These are phyloP conservation scores for Hygrophorus russula DNA, from an alignment of 768 basidiomycete genomes.

Conservation along the genomic window DNA sequence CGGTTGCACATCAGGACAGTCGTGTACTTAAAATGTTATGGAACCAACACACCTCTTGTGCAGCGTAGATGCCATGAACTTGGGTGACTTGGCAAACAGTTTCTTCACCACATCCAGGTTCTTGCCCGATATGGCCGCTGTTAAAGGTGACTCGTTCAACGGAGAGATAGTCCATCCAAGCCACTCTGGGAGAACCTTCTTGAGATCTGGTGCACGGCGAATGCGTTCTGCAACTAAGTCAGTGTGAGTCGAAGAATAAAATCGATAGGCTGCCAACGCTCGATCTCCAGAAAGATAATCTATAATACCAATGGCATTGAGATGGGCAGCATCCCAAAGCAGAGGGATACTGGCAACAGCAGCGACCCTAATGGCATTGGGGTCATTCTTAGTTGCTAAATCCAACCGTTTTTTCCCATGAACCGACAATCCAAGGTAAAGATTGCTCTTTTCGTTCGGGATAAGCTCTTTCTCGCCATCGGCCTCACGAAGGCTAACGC, in stretches of 20 bases:
- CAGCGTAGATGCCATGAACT: slow-evolving; percentile 28
- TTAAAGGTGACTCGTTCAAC: slow-evolving; percentile 42
- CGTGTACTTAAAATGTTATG: slow-evolving; percentile 2
- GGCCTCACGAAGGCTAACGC: slow-evolving; percentile 16
- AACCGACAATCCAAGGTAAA: slow-evolving; percentile 50
- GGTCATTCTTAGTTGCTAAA: slow-evolving; percentile 38
- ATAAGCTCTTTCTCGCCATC: slow-evolving; percentile 16
- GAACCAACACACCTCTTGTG: slow-evolving; percentile 28
- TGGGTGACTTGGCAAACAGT: slow-evolving; percentile 31
- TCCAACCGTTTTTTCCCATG: slow-evolving; percentile 55
- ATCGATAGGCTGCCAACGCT: slow-evolving; percentile 38
- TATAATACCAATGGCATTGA: slow-evolving; percentile 23
- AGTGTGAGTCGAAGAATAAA: slow-evolving; percentile 32
- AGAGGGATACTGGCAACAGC: slow-evolving; percentile 15
- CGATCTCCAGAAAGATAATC: slow-evolving; percentile 36
- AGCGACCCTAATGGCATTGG: slow-evolving; percentile 20
- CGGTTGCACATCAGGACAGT: not conserved
- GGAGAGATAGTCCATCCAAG: slow-evolving; percentile 38
- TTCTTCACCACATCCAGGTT: slow-evolving; percentile 30
- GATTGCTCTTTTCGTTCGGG: slow-evolving; percentile 26
- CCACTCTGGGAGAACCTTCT: slow-evolving; percentile 30
- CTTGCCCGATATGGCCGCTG: slow-evolving; percentile 27
- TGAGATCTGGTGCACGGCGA: slow-evolving; percentile 26
- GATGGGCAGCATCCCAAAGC: slow-evolving; percentile 32
- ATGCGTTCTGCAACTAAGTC: slow-evolving; percentile 32